phyloP scores from a whole-genome alignment of 106 monocot genomes.

The Allium fistulosum region DNA sequence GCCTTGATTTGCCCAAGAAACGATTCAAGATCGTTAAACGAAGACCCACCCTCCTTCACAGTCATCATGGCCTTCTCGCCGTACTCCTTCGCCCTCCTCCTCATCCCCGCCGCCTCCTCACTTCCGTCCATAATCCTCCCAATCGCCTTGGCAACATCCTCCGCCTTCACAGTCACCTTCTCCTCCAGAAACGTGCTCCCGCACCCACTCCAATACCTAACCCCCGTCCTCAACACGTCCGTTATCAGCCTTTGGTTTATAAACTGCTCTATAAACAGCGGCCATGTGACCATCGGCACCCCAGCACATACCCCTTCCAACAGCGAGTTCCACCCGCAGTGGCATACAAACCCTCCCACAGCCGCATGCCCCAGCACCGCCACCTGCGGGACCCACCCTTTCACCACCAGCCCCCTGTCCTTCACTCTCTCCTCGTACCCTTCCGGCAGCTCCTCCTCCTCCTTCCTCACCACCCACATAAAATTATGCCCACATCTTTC shows the following conservation, averaged over 20 bases:
- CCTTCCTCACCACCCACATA: no score
- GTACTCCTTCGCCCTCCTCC: not conserved
- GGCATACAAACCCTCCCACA: constrained; percentile 49
- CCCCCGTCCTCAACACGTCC: constrained; percentile 5
- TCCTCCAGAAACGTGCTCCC: not conserved
- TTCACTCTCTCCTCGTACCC: not conserved
- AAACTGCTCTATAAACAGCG: constrained; percentile 21
- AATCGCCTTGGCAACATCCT: not conserved
- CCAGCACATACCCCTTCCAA: constrained; percentile 28
- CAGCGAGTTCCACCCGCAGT: constrained; percentile 73
- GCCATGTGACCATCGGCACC: constrained; percentile 29
- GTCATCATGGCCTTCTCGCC: not conserved
- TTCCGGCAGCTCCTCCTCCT: no score
- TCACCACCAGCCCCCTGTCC: constrained; percentile 14
- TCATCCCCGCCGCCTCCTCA: not conserved
- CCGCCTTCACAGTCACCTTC: constrained; percentile 1
- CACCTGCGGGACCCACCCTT: constrained; percentile 55
- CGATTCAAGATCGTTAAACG: not conserved
- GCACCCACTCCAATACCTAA: not conserved
- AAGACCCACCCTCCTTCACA: not conserved
- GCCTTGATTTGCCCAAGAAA: not conserved
- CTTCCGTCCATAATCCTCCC: not conserved
- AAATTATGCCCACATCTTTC: no score
- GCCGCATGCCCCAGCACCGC: constrained; percentile 35
- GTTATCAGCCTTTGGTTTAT: constrained; percentile 16